phyloP scores from a whole-genome alignment of 139 green algal genomes.

The Ettlia oleoabundans region DNA sequence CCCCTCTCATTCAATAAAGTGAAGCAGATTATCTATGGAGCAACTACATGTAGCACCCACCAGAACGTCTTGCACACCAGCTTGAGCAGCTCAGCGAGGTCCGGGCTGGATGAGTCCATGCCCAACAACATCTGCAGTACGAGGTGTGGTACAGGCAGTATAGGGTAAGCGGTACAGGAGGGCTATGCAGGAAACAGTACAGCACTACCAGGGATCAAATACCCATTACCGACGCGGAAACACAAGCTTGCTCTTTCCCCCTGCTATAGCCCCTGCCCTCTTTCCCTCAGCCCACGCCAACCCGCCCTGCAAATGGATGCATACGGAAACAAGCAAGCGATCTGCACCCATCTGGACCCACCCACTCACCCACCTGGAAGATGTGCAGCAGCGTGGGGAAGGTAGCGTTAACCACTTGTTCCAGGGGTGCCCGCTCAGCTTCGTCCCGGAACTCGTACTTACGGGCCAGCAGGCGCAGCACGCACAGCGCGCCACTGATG shows the following conservation, averaged over 20 bases:
- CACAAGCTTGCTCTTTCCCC: no score
- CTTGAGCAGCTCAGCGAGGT: conserved; percentile 76
- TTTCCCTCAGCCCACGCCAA: no score
- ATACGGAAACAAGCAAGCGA: no score
- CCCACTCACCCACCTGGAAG: conserved; percentile 56
- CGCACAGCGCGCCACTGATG: conserved; percentile 80
- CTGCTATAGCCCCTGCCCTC: no score
- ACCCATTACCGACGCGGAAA: no score
- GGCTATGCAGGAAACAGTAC: not conserved
- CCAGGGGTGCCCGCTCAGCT: conserved; percentile 65
- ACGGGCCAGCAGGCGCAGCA: conserved; percentile 85
- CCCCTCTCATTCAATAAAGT: no score
- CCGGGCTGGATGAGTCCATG: conserved; percentile 20
- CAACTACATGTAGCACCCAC: no score
- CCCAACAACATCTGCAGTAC: conserved; percentile 48
- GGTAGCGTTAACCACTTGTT: conserved; percentile 56
- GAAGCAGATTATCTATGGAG: no score
- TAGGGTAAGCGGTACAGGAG: not conserved
- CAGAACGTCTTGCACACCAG: conserved; percentile 93
- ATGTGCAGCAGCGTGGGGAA: conserved; percentile 87
- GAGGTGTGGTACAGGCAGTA: not conserved
- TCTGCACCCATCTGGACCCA: no score
- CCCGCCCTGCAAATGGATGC: no score
- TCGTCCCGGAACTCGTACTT: conserved; percentile 98
- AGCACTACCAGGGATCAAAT: not conserved